Percentiles rank a stretch among this genome's conserved stretches.
These are phyloP conservation scores for Cyberlindnera misumaiensis DNA, from an alignment of 805 yeast species.

Conservation along the genomic window DNA sequence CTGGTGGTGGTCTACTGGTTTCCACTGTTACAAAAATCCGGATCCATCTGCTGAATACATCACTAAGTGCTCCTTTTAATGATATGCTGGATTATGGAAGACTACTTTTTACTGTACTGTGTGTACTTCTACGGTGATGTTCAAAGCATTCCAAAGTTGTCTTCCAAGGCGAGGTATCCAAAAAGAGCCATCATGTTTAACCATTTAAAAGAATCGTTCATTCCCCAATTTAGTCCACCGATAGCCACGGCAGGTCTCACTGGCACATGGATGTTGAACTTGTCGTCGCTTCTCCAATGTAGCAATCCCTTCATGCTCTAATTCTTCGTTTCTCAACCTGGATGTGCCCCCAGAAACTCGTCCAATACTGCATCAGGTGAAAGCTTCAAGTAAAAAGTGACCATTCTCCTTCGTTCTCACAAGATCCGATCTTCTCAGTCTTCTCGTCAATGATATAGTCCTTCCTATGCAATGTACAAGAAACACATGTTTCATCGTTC, in stretches of 20 bases:
- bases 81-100: conserved; percentile 53
- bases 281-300: too few species aligned
- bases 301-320: too few species aligned
- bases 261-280: too few species aligned
- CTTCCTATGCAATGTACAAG: conserved; percentile 33
- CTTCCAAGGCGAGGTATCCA: conserved; percentile 49
- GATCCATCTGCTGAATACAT: conserved; percentile 24
- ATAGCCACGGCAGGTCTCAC: too few species aligned
- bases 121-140: conserved; percentile 51
- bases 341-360: too few species aligned
- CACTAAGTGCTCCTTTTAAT: conserved; percentile 38
- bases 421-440: too few species aligned
- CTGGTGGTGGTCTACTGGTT: conserved; percentile 41
- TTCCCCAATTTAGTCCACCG: too few species aligned
- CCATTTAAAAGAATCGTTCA: too few species aligned
- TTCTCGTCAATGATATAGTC: conserved; percentile 24
- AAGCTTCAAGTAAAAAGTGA: too few species aligned
- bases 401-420: too few species aligned
- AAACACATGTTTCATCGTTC: conserved; percentile 24
- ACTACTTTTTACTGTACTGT: conserved; percentile 53
- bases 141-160: conserved; percentile 46
- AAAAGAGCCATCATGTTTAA: conserved; percentile 46
- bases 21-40: conserved; percentile 30
- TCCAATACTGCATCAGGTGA: too few species aligned
- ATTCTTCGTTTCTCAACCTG: too few species aligned